Percentiles rank a stretch among this genome's conserved stretches.
Evolutionary conservation across 2,329 filamentous ascomycete species (phyloP).

Genomic region (Endocalyx cinctus): DNA sequence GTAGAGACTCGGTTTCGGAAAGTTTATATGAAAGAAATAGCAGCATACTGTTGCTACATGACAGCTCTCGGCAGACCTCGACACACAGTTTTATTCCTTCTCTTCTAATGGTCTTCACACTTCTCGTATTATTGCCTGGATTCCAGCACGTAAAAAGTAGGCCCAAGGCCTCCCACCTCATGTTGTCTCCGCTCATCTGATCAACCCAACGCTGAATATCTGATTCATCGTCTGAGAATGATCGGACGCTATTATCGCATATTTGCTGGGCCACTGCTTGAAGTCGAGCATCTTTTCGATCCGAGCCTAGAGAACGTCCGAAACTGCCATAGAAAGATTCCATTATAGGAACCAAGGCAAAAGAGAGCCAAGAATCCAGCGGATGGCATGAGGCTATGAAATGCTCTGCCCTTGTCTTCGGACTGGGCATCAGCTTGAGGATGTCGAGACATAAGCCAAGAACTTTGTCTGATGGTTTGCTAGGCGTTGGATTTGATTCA

Average conservation of each 20-base stretch:
- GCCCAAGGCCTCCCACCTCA: constrained; percentile 39
- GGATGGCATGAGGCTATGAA: not conserved
- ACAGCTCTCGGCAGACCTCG: constrained; percentile 18
- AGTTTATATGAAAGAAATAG: constrained; percentile 16
- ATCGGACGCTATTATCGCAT: constrained; percentile 31
- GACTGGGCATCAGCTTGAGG: constrained; percentile 1
- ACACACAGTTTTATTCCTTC: constrained; percentile 7
- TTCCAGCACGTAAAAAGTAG: constrained; percentile 27
- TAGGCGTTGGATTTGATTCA: no score
- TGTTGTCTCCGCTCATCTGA: constrained; percentile 31
- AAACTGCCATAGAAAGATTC: constrained; percentile 26
- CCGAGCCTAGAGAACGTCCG: constrained; percentile 18
- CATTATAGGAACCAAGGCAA: constrained; percentile 19
- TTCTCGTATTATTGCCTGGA: not conserved
- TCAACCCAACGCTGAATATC: constrained; percentile 30
- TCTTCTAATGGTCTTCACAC: constrained; percentile 4
- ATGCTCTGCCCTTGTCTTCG: constrained; percentile 1
- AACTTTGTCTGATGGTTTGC: no score
- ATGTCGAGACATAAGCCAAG: constrained; percentile 1
- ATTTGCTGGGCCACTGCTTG: constrained; percentile 30
- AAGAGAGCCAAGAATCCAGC: constrained; percentile 6
- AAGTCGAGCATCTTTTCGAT: constrained; percentile 19
- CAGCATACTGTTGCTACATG: constrained; percentile 17
- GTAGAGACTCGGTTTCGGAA: constrained; percentile 14
- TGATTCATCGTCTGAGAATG: constrained; percentile 27